Evolutionary conservation across 768 basidiomycete genomes (phyloP), one percentile per base, ranked within the genome.

Genomic region (Tulasnella sp.): DNA sequence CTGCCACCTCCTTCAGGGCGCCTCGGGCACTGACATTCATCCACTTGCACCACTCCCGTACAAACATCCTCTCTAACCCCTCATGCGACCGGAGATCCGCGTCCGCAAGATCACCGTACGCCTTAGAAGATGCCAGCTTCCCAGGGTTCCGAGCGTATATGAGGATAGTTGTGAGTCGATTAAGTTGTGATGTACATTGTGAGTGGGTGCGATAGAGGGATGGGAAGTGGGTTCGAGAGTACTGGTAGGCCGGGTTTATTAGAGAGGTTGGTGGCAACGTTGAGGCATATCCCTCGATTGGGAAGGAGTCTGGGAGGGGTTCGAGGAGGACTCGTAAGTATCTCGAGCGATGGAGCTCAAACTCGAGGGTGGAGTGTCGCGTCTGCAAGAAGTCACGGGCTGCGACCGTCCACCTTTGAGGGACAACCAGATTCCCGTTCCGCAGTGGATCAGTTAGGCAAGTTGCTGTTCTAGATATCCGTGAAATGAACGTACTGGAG

Each of bases 21-120:
- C 88, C 82, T 65, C 95, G 89, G 60, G 85, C 78, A 65, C 94
- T 88, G 85, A 95, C 86, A 3, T 88, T 88, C 17, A 94, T 72
- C 65, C 79, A 83, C 11, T 86, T 83, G 66, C 94, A 93, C 66
- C 87, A 99, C 67, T 95, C 93, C 64, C 84, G 84, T 23, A 86
- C 83, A 69, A 99, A 96, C 60, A 89, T 74, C 2, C 83, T 82
- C 65, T 86, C 85, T 30, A 97, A 74, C 64, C 90, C 86, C 11
- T 81, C 76, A 68, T 92, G 87, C 34, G 34, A 38, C 34, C 34
- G 34, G 17, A 91, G 71, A 1, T 80, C 78, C 0, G 84, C 83
- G 1, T 78, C 80, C 0, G 84, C 82, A 21, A 94, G 74, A 61
- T 89, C 85, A 19, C 80, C 77, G 65, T 93, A 93, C 3, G 84